Conservation (phyloP, 495 filamentous ascomycete genomes). For the Aspergillus incahuasiensis region DNA sequence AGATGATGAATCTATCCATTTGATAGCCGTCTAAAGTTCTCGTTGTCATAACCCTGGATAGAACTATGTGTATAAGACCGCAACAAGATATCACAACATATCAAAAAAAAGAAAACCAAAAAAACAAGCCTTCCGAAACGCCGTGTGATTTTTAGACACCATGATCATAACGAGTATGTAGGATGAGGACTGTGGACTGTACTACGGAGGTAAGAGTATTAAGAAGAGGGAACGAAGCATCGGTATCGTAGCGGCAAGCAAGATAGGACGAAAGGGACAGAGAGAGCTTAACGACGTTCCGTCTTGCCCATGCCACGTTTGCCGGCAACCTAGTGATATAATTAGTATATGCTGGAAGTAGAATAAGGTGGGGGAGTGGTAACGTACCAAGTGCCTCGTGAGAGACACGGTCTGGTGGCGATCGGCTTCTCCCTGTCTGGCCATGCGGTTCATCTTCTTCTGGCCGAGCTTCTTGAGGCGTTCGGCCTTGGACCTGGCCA, state of each 20-base stretch:
- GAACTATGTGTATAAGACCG: background rate
- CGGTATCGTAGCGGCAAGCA: conserved; percentile 1
- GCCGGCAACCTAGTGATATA: conserved; percentile 43
- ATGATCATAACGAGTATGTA: conserved; percentile 20
- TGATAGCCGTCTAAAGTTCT: background rate
- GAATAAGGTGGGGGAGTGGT: background rate
- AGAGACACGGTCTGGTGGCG: conserved; percentile 76
- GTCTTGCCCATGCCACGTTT: conserved; percentile 59
- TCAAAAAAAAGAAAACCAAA: conserved; percentile 7
- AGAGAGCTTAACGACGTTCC: conserved; percentile 44
- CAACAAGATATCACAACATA: conserved; percentile 14
- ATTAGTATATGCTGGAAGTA: background rate
- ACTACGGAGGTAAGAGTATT: conserved; percentile 1
- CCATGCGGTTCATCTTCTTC: conserved; percentile 98
- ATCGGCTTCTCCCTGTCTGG: conserved; percentile 92
- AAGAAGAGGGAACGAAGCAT: background rate
- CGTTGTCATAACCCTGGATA: background rate
- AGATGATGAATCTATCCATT: background rate
- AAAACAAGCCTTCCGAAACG: conserved; percentile 15
- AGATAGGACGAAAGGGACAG: background rate
- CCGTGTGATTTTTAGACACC: conserved; percentile 19
- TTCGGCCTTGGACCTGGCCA: conserved; percentile 71
- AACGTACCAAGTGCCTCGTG: conserved; percentile 86
- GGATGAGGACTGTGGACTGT: conserved; percentile 1
- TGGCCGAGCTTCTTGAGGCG: conserved; percentile 80